Conservation (phyloP, 1,284 basidiomycete species). For the Sanghuangporus weigelae region DNA sequence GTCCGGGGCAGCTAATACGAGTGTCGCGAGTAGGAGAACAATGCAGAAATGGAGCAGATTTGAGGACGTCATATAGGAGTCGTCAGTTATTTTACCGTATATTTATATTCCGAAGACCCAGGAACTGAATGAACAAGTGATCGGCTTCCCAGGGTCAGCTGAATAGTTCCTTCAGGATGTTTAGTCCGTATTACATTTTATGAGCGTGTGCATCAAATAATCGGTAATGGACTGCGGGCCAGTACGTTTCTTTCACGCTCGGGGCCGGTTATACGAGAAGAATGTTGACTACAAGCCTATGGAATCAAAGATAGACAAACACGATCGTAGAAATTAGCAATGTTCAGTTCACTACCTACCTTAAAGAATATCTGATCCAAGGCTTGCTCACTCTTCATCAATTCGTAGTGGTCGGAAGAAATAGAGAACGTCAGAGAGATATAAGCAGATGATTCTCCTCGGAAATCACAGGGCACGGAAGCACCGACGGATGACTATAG, state of each 20-base stretch:
- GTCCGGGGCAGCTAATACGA: background rate
- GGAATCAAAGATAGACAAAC: background rate
- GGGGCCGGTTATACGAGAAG: no score
- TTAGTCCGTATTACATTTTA: background rate
- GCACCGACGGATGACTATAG: no score
- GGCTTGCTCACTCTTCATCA: no score
- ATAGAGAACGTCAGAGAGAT: no score
- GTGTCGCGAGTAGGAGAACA: background rate
- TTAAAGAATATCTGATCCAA: no score
- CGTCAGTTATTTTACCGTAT: background rate
- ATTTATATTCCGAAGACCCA: background rate
- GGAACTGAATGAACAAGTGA: no score
- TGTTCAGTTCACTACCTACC: background rate
- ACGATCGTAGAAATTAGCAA: background rate
- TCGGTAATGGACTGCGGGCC: no score
- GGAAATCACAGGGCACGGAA: no score
- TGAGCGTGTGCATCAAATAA: background rate
- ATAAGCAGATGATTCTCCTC: no score
- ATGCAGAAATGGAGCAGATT: background rate
- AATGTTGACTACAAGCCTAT: background rate
- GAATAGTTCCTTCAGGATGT: background rate
- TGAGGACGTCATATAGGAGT: background rate
- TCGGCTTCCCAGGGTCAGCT: background rate
- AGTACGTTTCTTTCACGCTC: no score
- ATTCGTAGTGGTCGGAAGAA: no score